Evolutionary conservation across 2,329 filamentous ascomycete species (phyloP).

Genomic region (Trichoderma oligosporum): DNA sequence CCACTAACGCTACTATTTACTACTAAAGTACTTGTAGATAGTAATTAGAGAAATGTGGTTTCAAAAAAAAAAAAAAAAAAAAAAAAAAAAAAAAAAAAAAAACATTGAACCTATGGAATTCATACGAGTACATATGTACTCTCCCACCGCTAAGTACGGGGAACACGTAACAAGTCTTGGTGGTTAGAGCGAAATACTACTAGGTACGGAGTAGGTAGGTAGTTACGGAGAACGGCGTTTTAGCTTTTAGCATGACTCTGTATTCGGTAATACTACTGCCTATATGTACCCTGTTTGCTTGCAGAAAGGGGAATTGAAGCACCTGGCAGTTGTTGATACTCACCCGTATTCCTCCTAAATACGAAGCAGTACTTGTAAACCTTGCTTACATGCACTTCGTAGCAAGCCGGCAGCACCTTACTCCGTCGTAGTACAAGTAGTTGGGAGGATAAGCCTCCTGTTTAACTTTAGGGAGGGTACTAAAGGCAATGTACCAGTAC

Average conservation of each 20-base stretch:
- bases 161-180: background rate
- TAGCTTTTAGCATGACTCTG: background rate
- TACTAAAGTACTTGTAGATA: too few species aligned
- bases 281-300: too few species aligned
- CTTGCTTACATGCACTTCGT: too few species aligned
- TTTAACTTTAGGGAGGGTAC: constrained; percentile 25
- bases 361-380: background rate
- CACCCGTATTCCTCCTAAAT: background rate
- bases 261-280: background rate
- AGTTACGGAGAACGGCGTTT: background rate
- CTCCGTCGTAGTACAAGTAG: background rate
- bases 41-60: background rate
- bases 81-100: too few species aligned
- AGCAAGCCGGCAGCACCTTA: too few species aligned
- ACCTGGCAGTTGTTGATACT: too few species aligned
- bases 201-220: too few species aligned
- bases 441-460: background rate
- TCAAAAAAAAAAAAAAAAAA: too few species aligned
- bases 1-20: too few species aligned
- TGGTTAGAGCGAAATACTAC: background rate
- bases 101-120: too few species aligned
- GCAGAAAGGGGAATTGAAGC: too few species aligned
- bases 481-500: constrained; percentile 31
- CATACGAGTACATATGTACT: too few species aligned
- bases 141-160: background rate